Evolutionary conservation across 495 filamentous ascomycete genomes (phyloP), one percentile per base, ranked within the genome.

Genomic region (Lasiosphaeris hirsuta): DNA sequence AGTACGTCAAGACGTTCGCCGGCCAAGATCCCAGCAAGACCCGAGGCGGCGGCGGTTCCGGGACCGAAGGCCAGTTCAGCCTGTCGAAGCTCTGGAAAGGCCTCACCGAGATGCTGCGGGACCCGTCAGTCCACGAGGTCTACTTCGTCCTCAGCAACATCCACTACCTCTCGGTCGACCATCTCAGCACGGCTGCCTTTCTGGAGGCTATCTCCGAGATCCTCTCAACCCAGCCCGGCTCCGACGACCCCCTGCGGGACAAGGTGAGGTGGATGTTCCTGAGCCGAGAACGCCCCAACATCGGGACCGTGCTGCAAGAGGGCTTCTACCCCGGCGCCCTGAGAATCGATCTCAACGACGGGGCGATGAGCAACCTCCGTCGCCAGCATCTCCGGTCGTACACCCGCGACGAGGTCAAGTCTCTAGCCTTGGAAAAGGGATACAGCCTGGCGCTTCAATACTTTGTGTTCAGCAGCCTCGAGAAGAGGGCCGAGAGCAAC

Each of bases 401-500:
- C 37, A 58, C 56, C 1, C 56, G 56, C 15, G 56, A 52, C 33
- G 43, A 38, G n/a, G 56, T 58, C 39, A 51, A 51, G 47, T 38
- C 44, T 47, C 23, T 58, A 2, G 47, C 56, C 3, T 36, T 19
- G 40, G 3, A 6, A 13, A 10, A 46, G 34, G 15, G 23, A 7
- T 58, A 58, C 47, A 58, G 33, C 37, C 38, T 45, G 4, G 56
- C 56, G 13, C 47, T 58, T 18, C 56, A 58, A 35, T 58, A 58
- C 23, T 58, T 51, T 51, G 56, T 58, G n/a, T 58, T 51, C 38
- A 58, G 56, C 40, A 44, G 18, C 39, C 56, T 58, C 11, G 46
- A 58, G 47, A 52, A 51, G 38, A 58, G 56, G 33, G 56, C 56
- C 19, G 56, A 58, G 40, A 58, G 48, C 56, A 58, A 58, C 47